Base-by-base conservation (phyloP, 192 early-diverging fungal species). In the Powellomyces hirtus region DNA sequence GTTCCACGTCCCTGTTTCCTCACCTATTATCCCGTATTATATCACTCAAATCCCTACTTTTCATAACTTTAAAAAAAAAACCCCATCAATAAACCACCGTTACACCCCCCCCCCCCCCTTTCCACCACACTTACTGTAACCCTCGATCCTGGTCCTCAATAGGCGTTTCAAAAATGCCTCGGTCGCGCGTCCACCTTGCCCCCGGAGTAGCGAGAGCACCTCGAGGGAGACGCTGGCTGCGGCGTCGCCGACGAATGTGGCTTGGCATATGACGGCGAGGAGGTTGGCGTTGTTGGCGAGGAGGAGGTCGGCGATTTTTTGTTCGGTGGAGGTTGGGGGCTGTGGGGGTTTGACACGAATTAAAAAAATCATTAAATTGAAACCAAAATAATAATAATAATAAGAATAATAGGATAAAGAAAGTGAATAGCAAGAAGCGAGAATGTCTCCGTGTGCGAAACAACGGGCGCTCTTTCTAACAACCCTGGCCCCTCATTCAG, bases 21-120 rank as follows among this genome's bases (percentile, higher is more conserved):
- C 60, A 75, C 74, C 73, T 77, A 64, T 83, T 83, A 64, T 83
- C 81, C 10, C 81, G 68, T 24, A 79, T 70, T 33, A 83, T 79
- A 50, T 78, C 74, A 44, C 71, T 72, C 44, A 80, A 53, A 62
- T 82, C 78, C 45, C 74, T 71, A 37, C 50, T 60, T 37, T 70
- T 72, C 40, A 62, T 64, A 36, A 62, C 79, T 81, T 50, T 20
- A 27, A 59, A 2, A 34, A 37, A 20, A 33, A 13, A 42, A 53
- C 14, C 1, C 7, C n/a, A 0, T 57, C 62, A 1, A 11, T 52
- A 45, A 16, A 34, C 11, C 26, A 30, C 0, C 4, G 51, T 37
- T 56, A 38, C 20, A 45, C 14, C 30, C 51, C 10, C 59, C 11
- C 40, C 14, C 38, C 59, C 8, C 40, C 40, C 18, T 42, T 18